Evolutionary conservation across 2,329 filamentous ascomycete species (phyloP).

Genomic region (Fusarium pseudonygamai): DNA sequence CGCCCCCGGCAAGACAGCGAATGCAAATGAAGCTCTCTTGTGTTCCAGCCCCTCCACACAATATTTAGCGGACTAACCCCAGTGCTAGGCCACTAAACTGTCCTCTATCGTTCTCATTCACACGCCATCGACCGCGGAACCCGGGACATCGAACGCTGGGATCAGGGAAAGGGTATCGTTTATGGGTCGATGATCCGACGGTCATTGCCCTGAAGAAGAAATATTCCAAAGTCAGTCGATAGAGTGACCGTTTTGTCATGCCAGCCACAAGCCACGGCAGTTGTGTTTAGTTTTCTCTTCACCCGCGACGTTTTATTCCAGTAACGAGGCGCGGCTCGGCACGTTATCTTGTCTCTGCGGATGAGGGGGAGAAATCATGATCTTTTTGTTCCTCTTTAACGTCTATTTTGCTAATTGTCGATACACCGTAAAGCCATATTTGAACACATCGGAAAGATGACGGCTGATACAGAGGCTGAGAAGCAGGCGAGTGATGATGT

Average conservation of each 20-base stretch:
- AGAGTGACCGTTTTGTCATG: background rate
- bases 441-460: background rate
- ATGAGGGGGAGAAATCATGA: background rate
- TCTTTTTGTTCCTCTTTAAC: background rate
- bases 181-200: background rate
- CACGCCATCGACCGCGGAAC: background rate
- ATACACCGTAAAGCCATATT: too few species aligned
- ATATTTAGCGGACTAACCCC: background rate
- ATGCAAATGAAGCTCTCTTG: background rate
- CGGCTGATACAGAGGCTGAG: background rate
- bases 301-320: conserved; percentile 13
- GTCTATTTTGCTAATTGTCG: background rate
- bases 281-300: background rate
- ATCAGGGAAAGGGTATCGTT: background rate
- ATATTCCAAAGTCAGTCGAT: background rate
- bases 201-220: background rate
- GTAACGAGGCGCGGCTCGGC: conserved; percentile 12
- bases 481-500: background rate
- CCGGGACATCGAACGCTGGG: background rate
- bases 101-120: background rate
- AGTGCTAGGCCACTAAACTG: background rate
- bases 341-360: background rate
- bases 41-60: background rate
- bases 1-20: background rate
- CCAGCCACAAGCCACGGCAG: background rate